Percentiles rank a stretch among this genome's conserved stretches.
phyloP scores from a whole-genome alignment of 2,329 filamentous ascomycete species.

The Leptographium flavum region DNA sequence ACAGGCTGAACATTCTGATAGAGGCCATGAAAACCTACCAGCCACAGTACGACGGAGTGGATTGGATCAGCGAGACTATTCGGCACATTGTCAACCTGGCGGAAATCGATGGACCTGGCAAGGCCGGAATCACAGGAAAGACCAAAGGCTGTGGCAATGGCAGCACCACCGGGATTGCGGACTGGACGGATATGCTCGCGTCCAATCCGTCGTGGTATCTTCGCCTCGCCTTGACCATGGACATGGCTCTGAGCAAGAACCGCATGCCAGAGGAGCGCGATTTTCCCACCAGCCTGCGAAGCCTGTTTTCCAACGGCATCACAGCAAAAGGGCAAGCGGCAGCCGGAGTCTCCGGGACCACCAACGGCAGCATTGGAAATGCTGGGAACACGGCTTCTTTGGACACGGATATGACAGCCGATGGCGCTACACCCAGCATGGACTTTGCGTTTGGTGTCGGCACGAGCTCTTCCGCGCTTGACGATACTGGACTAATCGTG shows the following conservation, averaged over 20 bases:
- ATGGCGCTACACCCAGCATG: background rate
- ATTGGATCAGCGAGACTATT: slow-evolving; percentile 11
- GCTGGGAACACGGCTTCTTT: background rate
- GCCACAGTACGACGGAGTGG: slow-evolving; percentile 11
- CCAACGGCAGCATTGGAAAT: no score
- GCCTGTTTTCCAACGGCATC: slow-evolving; percentile 5
- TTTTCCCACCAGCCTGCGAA: slow-evolving; percentile 9
- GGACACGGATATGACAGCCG: background rate
- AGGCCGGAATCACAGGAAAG: background rate
- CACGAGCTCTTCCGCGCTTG: no score
- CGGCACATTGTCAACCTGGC: slow-evolving; percentile 10
- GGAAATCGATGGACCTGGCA: slow-evolving; percentile 7
- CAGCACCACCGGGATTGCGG: slow-evolving; percentile 1
- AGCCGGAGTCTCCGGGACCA: no score
- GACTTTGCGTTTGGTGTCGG: background rate
- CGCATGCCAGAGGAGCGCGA: slow-evolving; percentile 12
- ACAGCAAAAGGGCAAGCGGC: no score
- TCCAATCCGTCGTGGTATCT: slow-evolving; percentile 11
- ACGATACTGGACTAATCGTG: background rate
- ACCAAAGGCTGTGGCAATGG: background rate
- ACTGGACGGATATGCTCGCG: slow-evolving; percentile 10
- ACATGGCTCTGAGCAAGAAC: slow-evolving; percentile 12
- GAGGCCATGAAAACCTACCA: slow-evolving; percentile 13
- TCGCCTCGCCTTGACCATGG: slow-evolving; percentile 11
- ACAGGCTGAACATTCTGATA: slow-evolving; percentile 16